Evolutionary conservation across 2,329 filamentous ascomycete species (phyloP).

Genomic region (Rasamsonia emersonii): DNA sequence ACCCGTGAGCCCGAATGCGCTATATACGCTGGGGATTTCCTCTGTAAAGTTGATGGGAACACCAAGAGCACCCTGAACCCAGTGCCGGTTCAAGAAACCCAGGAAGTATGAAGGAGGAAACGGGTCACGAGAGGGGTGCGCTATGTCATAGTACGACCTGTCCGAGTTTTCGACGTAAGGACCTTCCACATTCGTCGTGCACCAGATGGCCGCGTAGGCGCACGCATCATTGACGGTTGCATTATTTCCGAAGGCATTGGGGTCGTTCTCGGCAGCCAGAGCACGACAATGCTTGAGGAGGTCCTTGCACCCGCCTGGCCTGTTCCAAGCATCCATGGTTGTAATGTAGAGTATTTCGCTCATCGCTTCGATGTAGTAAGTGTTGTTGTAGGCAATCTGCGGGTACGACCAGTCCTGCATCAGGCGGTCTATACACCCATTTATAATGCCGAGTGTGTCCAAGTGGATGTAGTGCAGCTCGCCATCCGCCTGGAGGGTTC

Average conservation of each 20-base stretch:
- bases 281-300: conserved; percentile 44
- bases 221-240: conserved; percentile 39
- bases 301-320: conserved; percentile 45
- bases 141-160: conserved; percentile 51
- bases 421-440: conserved; percentile 47
- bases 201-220: conserved; percentile 37
- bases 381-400: conserved; percentile 49
- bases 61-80: conserved; percentile 51
- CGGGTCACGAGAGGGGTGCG: conserved; percentile 42
- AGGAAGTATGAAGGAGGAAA: conserved; percentile 46
- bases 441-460: conserved; percentile 49
- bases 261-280: conserved; percentile 41
- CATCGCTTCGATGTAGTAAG: conserved; percentile 47
- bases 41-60: conserved; percentile 52
- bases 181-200: conserved; percentile 36
- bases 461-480: conserved; percentile 33
- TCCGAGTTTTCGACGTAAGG: conserved; percentile 35
- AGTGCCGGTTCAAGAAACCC: conserved; percentile 49
- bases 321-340: conserved; percentile 38
- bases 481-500: conserved; percentile 16
- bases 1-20: conserved; percentile 39
- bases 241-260: conserved; percentile 40
- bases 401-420: conserved; percentile 42
- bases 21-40: conserved; percentile 34
- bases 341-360: conserved; percentile 40